Conservation (phyloP, 2,329 filamentous ascomycete genomes). For the Aspergillus felis region DNA sequence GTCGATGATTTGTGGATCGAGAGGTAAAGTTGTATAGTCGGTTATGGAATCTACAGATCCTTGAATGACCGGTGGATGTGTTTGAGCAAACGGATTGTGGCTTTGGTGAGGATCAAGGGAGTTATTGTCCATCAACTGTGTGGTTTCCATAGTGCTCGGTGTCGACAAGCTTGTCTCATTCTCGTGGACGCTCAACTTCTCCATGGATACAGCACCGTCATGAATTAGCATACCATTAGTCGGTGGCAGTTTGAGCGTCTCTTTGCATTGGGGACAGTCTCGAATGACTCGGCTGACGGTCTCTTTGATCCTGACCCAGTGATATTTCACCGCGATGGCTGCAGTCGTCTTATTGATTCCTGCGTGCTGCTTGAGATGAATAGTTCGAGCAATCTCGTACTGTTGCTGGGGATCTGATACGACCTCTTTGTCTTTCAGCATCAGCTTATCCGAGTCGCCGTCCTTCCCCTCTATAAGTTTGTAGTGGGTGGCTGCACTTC, state of each 20-base stretch:
- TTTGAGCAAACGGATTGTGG: slow-evolving; percentile 31
- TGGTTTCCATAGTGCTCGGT: slow-evolving; percentile 9
- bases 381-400: slow-evolving; percentile 77
- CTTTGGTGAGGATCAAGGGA: slow-evolving; percentile 17
- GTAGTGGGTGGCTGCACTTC: slow-evolving; percentile 93
- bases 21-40: slow-evolving; percentile 49
- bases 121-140: slow-evolving; percentile 21
- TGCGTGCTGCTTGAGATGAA: slow-evolving; percentile 74
- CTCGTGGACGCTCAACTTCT: slow-evolving; percentile 2
- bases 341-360: slow-evolving; percentile 99
- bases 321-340: slow-evolving; percentile 86
- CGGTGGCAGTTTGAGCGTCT: slow-evolving; percentile 59
- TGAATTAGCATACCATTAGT: slow-evolving; percentile 27
- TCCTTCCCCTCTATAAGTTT: slow-evolving; percentile 61
- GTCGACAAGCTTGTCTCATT: slow-evolving; percentile 11
- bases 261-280: slow-evolving; percentile 86
- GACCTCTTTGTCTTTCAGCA: slow-evolving; percentile 98
- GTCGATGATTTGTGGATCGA: slow-evolving; percentile 60
- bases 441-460: slow-evolving; percentile 65
- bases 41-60: slow-evolving; percentile 37
- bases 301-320: slow-evolving; percentile 98
- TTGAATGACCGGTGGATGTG: slow-evolving; percentile 30
- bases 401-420: slow-evolving; percentile 85
- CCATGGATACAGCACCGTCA: slow-evolving; percentile 16
- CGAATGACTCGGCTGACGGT: slow-evolving; percentile 93